A percentile compares a stretch with the other conserved stretches of the same genome.
phyloP scores from a whole-genome alignment of 257 asterid genomes.

The Nemophila menziesii region DNA sequence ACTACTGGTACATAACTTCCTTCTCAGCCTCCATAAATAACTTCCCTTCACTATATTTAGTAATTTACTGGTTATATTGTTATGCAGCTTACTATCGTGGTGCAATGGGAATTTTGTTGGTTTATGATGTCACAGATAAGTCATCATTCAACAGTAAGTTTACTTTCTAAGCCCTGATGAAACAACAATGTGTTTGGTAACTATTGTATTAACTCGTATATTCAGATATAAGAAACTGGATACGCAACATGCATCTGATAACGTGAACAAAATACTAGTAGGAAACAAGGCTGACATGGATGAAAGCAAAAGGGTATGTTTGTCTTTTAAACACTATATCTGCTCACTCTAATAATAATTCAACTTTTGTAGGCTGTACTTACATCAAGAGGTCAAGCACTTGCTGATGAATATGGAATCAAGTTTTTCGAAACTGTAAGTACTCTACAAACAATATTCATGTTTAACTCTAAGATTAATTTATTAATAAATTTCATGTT shows the following conservation, averaged over 20 bases:
- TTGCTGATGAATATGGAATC: constrained; percentile 38
- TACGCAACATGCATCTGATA: constrained; percentile 40
- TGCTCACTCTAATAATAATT: too few species aligned
- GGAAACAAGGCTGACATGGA: constrained; percentile 46
- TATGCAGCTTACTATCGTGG: constrained; percentile 37
- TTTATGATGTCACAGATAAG: constrained; percentile 36
- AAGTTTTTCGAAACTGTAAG: constrained; percentile 39
- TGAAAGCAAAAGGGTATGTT: constrained; percentile 38
- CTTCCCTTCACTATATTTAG: too few species aligned
- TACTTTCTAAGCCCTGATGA: too few species aligned
- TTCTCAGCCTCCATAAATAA: too few species aligned
- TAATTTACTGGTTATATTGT: background rate
- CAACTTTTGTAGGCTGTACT: constrained; percentile 30
- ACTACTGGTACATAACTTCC: too few species aligned
- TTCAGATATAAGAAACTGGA: constrained; percentile 43
- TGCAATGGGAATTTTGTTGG: constrained; percentile 42
- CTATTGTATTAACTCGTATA: too few species aligned
- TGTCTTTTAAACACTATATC: too few species aligned
- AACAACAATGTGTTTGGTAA: background rate
- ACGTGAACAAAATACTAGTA: constrained; percentile 35
- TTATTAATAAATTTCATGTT: background rate
- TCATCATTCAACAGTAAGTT: constrained; percentile 38
- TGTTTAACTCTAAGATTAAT: background rate
- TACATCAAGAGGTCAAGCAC: constrained; percentile 34
- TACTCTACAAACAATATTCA: constrained; percentile 2